Percentiles rank a stretch among this genome's conserved stretches.
These are phyloP conservation scores for Mycocentrospora acerina DNA, from an alignment of 2,329 filamentous ascomycete genomes.

Conservation along the genomic window DNA sequence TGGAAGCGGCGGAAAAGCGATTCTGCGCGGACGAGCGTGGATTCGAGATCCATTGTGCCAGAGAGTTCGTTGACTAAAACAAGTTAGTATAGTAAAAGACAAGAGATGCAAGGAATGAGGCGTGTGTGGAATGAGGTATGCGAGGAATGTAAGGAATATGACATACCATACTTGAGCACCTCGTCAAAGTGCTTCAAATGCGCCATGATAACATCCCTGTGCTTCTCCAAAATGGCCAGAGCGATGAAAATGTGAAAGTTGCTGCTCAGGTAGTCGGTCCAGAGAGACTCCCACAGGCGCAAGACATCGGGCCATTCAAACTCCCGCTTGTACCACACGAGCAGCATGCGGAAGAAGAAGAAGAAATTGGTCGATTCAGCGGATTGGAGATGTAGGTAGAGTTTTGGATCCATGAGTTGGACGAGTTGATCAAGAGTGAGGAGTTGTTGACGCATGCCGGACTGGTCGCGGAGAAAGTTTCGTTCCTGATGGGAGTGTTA, in stretches of 20 bases:
- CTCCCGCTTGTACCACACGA: conserved; percentile 99
- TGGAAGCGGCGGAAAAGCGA: conserved; percentile 85
- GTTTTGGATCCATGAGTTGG: conserved; percentile 92
- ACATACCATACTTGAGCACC: conserved; percentile 88
- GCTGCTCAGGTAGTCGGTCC: conserved; percentile 88
- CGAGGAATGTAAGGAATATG: conserved; percentile 11
- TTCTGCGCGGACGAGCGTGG: conserved; percentile 84
- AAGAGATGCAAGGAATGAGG: not conserved
- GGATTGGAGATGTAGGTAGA: conserved; percentile 85
- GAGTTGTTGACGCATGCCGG: conserved; percentile 91
- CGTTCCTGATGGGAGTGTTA: conserved; percentile 59
- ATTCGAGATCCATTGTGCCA: conserved; percentile 85
- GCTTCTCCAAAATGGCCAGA: conserved; percentile 90
- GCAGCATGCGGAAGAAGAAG: conserved; percentile 98
- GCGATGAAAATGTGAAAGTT: conserved; percentile 96
- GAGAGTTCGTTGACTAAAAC: conserved; percentile 73
- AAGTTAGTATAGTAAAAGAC: not conserved
- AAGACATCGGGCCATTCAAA: conserved; percentile 88
- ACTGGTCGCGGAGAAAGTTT: conserved; percentile 94
- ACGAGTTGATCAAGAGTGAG: conserved; percentile 90
- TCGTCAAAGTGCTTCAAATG: conserved; percentile 95
- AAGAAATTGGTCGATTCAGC: conserved; percentile 99
- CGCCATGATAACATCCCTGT: conserved; percentile 93
- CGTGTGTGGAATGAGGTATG: not conserved
- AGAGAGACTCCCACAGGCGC: conserved; percentile 86